phyloP scores from a whole-genome alignment of 2,329 filamentous ascomycete genomes.

The Aspergillus ochraceus region DNA sequence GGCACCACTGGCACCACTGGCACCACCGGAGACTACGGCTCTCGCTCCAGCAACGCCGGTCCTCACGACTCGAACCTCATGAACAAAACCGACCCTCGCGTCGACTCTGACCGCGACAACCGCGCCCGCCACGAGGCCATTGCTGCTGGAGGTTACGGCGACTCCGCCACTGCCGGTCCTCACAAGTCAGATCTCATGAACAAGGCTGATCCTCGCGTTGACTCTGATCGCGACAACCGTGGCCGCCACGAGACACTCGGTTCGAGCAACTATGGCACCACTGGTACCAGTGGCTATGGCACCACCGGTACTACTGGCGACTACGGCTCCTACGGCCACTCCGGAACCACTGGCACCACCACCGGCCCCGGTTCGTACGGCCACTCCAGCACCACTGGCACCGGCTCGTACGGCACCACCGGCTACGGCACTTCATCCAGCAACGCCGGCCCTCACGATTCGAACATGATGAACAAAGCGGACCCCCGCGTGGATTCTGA shows the following conservation, averaged over 20 bases:
- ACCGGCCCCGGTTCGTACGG: too few species aligned
- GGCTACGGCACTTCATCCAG: too few species aligned
- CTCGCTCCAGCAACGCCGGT: conserved; percentile 28
- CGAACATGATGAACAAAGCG: conserved; percentile 50
- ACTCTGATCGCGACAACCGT: conserved; percentile 40
- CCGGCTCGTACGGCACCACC: too few species aligned
- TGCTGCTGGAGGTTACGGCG: conserved; percentile 6
- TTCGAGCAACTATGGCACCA: conserved; percentile 10
- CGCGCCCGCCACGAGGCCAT: conserved; percentile 11
- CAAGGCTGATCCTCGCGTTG: conserved; percentile 29
- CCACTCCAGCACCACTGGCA: too few species aligned
- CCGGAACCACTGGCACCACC: too few species aligned
- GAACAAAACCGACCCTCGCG: conserved; percentile 31
- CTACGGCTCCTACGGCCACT: too few species aligned
- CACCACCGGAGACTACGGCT: conserved; percentile 14
- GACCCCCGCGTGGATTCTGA: conserved; percentile 59
- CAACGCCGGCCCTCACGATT: conserved; percentile 44
- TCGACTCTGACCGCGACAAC: conserved; percentile 41
- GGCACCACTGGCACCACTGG: background rate
- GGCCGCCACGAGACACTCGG: conserved; percentile 11
- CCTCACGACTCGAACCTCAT: conserved; percentile 35
- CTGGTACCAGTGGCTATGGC: conserved; percentile 4
- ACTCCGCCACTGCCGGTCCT: conserved; percentile 29
- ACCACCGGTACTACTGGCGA: conserved; percentile 23
- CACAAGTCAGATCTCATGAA: conserved; percentile 35